These are phyloP conservation scores for Lactarius trivialis DNA, from an alignment of 768 basidiomycete species.

Conservation along the genomic window DNA sequence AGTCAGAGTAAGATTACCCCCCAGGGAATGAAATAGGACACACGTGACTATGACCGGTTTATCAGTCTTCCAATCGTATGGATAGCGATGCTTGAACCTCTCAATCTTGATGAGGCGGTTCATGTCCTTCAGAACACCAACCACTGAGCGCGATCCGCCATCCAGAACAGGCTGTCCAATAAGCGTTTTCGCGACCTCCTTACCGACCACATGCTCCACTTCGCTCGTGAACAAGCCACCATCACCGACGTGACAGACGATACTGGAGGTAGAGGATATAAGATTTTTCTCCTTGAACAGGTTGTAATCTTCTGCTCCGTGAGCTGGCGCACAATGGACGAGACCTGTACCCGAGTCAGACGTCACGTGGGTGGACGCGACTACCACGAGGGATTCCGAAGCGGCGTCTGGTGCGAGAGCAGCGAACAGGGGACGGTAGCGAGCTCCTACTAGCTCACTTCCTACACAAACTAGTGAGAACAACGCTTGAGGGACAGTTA, in stretches of 20 bases:
- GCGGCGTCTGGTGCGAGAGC: conserved; percentile 19
- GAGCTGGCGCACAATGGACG: conserved; percentile 93
- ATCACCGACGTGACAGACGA: conserved; percentile 78
- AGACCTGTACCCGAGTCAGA: conserved; percentile 88
- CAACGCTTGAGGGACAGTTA: not conserved
- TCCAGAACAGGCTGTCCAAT: conserved; percentile 66
- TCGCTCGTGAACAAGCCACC: conserved; percentile 63
- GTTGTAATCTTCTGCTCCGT: conserved; percentile 88
- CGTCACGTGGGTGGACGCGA: conserved; percentile 73
- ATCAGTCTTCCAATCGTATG: conserved; percentile 95
- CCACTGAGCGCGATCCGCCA: conserved; percentile 62
- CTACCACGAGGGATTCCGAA: conserved; percentile 34
- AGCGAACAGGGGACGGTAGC: conserved; percentile 59
- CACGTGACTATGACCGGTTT: conserved; percentile 88
- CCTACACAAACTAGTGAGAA: conserved; percentile 27
- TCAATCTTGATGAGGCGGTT: conserved; percentile 58
- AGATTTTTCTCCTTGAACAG: conserved; percentile 56
- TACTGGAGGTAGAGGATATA: conserved; percentile 35
- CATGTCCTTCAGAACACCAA: conserved; percentile 52
- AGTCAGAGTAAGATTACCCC: not conserved
- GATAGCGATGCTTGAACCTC: conserved; percentile 79
- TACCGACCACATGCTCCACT: conserved; percentile 53
- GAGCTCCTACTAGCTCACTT: conserved; percentile 49
- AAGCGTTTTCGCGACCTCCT: conserved; percentile 39
- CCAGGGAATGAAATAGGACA: conserved; percentile 25